Conservation (phyloP, 2,329 filamentous ascomycete species). For the Daldinia sp. region DNA sequence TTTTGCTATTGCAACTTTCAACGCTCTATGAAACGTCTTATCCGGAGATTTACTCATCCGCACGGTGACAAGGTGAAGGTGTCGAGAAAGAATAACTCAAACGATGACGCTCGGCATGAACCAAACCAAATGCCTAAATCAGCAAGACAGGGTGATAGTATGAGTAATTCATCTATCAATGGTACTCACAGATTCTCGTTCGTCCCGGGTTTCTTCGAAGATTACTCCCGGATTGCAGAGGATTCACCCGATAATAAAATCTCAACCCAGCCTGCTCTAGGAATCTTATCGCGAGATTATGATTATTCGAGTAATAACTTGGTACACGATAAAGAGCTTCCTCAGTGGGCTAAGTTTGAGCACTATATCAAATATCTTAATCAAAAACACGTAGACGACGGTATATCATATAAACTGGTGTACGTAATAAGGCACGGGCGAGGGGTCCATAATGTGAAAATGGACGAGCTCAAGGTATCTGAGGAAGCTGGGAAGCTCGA, state of each 20-base stretch:
- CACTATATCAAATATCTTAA: conserved; percentile 19
- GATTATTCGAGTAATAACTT: not conserved
- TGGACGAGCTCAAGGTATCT: conserved; percentile 19
- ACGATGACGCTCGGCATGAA: not conserved
- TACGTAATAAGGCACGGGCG: conserved; percentile 29
- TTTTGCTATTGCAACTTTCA: not conserved
- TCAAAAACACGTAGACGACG: not conserved
- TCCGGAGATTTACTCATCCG: not conserved
- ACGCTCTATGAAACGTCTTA: not conserved
- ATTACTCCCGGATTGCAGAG: not conserved
- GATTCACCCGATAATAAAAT: not conserved
- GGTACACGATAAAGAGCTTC: not conserved
- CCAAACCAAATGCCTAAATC: not conserved
- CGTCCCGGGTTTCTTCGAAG: not conserved
- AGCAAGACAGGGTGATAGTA: not conserved
- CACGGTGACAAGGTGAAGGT: not conserved
- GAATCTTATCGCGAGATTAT: not conserved
- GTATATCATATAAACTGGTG: conserved; percentile 27
- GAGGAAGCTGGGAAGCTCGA: conserved; percentile 11
- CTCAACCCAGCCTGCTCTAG: not conserved
- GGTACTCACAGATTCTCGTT: not conserved
- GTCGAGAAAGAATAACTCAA: not conserved
- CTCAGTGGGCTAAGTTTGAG: conserved; percentile 24
- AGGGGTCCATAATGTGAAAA: conserved; percentile 29
- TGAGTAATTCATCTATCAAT: not conserved